Evolutionary conservation across 805 yeast species (phyloP), one percentile per base, ranked within the genome.

Genomic region (Candida broadrunensis): DNA sequence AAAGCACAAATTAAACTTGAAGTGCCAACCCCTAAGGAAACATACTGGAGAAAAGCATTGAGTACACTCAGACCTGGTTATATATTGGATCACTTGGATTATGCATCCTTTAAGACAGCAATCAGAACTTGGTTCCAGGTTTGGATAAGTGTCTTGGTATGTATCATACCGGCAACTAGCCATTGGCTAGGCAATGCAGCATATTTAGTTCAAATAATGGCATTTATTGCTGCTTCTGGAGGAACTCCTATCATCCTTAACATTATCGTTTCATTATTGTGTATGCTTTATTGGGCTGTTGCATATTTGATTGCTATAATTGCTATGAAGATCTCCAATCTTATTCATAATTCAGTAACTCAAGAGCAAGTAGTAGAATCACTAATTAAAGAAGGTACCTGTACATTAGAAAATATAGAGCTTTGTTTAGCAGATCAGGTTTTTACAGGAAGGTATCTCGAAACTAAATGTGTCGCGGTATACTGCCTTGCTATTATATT

Each of bases 131-230:
- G 60, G 56, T 32, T 54, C 13, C 63, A 57, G 37, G 46, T 58
- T 2, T 63, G 65, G 63, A 36, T 41, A 15, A 49, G 57, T 3
- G 54, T 58, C 5, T 42, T 65, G 7, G 31, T 63, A 14, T 41
- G 50, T 8, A 47, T 60, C 4, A 51, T 59, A 3, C 65, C 60
- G 2, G 33, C 41, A 2, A 47, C 58, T 1, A 48, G 54, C 33
- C 34, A 31, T 17, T 65, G 68, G 68, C 14, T 63, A 0, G 68
- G 68, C 5, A 38, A 37, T 16, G 65, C 62, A 3, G 47, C 60
- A 2, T 64, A 53, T 41, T 45, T 64, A 32, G 38, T 59, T 25
- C 63, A 54, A 32, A 51, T 63, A 12, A 44, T 63, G 18, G 63
- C 58, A 2, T 59, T 61, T 34, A 52, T 62, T 19, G 41, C 39